Conservation (phyloP, 2,329 filamentous ascomycete genomes). For the Chrysoporthe austroafricana region DNA sequence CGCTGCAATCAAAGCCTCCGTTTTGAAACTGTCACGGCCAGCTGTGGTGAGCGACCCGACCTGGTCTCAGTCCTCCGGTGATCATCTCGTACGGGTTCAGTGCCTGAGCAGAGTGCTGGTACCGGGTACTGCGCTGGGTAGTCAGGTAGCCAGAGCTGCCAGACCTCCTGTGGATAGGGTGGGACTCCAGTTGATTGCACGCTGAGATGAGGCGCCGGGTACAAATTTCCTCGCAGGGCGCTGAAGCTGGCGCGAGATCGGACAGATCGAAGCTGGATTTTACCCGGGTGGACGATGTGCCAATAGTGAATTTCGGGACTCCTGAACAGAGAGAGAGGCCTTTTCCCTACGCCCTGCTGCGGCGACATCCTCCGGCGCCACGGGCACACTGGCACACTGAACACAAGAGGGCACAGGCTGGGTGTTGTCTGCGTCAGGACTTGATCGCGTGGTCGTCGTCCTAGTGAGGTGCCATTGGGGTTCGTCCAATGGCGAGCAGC, state of each 20-base stretch:
- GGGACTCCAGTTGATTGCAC: conserved; percentile 27
- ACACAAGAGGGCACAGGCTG: conserved; percentile 1
- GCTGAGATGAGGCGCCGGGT: conserved; percentile 24
- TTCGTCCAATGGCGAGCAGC: conserved; percentile 20
- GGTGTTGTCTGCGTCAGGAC: not conserved
- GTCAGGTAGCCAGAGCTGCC: conserved; percentile 10
- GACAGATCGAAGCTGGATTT: not conserved
- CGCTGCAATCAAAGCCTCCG: conserved; percentile 30
- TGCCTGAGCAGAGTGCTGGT: conserved; percentile 7
- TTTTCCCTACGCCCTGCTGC: not conserved
- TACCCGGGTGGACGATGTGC: not conserved
- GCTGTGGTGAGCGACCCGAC: not conserved
- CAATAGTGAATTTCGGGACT: not conserved
- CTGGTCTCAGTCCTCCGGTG: not conserved
- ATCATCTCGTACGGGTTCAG: conserved; percentile 1
- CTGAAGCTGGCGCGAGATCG: conserved; percentile 13
- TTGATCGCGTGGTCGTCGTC: conserved; percentile 8
- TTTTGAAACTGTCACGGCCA: conserved; percentile 16
- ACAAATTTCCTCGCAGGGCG: conserved; percentile 22
- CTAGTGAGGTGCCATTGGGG: conserved; percentile 19
- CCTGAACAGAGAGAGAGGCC: not conserved
- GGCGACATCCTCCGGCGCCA: not conserved
- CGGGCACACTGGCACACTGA: not conserved
- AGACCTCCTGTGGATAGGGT: conserved; percentile 20
- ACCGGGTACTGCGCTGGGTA: not conserved